Evolutionary conservation across 805 yeast species (phyloP).

Genomic region (Nakazawaea ambrosiae): DNA sequence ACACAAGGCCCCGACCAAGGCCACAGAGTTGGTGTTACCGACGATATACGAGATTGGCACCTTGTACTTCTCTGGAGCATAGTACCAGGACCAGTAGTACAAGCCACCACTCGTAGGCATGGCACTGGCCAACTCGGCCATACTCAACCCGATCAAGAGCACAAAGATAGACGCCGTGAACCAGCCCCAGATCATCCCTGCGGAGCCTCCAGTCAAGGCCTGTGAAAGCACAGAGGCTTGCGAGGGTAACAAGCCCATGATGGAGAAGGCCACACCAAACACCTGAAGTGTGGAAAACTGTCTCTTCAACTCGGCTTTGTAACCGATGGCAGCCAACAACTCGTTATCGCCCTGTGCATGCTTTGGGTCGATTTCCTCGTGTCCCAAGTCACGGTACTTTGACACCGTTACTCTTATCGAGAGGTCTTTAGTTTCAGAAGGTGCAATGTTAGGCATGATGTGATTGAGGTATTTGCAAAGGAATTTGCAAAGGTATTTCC

Average conservation of each 20-base stretch:
- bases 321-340: constrained; percentile 52
- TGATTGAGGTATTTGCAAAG: too few relatives aligned
- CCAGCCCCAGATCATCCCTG: constrained; percentile 72
- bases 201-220: constrained; percentile 58
- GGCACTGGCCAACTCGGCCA: constrained; percentile 62
- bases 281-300: constrained; percentile 55
- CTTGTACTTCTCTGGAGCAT: constrained; percentile 48
- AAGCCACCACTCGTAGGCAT: constrained; percentile 75
- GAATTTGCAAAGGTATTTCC: too few relatives aligned
- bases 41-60: constrained; percentile 54
- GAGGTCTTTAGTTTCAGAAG: constrained; percentile 3
- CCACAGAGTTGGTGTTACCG: constrained; percentile 63
- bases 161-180: constrained; percentile 49
- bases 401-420: constrained; percentile 7
- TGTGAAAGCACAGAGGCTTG: constrained; percentile 48
- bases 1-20: constrained; percentile 59
- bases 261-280: constrained; percentile 65
- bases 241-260: constrained; percentile 66
- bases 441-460: background rate
- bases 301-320: constrained; percentile 61
- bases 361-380: constrained; percentile 1
- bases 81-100: constrained; percentile 62
- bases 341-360: constrained; percentile 17
- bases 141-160: constrained; percentile 48
- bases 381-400: constrained; percentile 1